phyloP scores from a whole-genome alignment of 208 protist genomes.

The Herpetomonas samuelpessoai region DNA sequence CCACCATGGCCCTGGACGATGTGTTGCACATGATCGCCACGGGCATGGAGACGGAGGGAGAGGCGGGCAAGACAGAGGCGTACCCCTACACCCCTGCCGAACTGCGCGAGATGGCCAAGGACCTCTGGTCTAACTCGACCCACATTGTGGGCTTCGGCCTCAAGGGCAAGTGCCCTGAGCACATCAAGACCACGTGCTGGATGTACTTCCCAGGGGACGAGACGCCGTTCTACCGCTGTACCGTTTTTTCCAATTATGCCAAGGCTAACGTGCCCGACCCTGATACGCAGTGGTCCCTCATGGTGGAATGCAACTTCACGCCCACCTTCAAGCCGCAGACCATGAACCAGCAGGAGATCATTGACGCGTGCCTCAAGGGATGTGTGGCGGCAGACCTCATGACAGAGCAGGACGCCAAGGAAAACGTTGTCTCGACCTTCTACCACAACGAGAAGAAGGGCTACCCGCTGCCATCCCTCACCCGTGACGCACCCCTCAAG shows the following conservation, averaged over 20 bases:
- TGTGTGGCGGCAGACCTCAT: constrained; percentile 35
- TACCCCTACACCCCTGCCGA: constrained; percentile 12
- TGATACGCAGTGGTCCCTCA: constrained; percentile 49
- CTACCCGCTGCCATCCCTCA: constrained; percentile 70
- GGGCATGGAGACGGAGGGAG: constrained; percentile 15
- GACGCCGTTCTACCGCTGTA: constrained; percentile 75
- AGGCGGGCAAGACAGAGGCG: background rate
- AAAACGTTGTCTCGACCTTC: constrained; percentile 45
- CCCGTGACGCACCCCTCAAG: constrained; percentile 45
- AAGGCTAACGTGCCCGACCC: constrained; percentile 49
- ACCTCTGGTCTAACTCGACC: constrained; percentile 47
- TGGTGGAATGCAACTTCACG: constrained; percentile 67
- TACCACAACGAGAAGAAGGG: constrained; percentile 58
- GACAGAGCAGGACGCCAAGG: constrained; percentile 19
- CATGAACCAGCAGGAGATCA: constrained; percentile 28
- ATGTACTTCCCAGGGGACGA: constrained; percentile 72
- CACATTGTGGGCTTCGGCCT: constrained; percentile 74
- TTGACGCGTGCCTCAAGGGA: constrained; percentile 51
- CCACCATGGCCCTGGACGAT: constrained; percentile 54
- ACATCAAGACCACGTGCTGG: constrained; percentile 63
- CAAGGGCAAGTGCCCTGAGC: constrained; percentile 32
- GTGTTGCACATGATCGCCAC: constrained; percentile 30
- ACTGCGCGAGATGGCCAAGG: constrained; percentile 32
- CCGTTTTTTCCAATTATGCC: constrained; percentile 76
- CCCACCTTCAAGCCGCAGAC: constrained; percentile 15